These are phyloP conservation scores for Sporisorium sorghi DNA, from an alignment of 1,284 basidiomycete genomes.

Conservation along the genomic window DNA sequence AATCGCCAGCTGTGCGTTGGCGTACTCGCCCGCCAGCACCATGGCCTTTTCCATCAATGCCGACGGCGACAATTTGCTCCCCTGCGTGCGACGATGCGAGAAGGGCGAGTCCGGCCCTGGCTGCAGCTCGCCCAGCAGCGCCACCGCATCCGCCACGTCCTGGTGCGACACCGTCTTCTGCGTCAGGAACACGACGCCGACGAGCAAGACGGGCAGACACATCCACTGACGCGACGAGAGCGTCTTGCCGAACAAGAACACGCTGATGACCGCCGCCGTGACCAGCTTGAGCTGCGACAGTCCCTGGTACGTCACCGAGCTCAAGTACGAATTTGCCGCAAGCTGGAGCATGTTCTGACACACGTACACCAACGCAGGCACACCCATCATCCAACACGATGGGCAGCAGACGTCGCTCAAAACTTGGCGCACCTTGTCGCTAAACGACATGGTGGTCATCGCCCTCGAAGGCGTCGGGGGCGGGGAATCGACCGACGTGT, in stretches of 20 bases:
- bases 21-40: slow-evolving; percentile 6
- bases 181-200: slow-evolving; percentile 24
- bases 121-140: neutral
- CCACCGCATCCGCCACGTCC: slow-evolving; percentile 12
- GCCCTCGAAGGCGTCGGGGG: neutral
- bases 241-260: slow-evolving; percentile 24
- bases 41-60: slow-evolving; percentile 11
- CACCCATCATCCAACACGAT: slow-evolving; percentile 40
- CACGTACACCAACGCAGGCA: slow-evolving; percentile 42
- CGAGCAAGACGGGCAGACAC: slow-evolving; percentile 27
- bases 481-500: neutral
- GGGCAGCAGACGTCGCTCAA: slow-evolving; percentile 30
- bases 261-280: slow-evolving; percentile 41
- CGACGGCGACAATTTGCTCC: neutral
- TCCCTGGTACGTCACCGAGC: slow-evolving; percentile 37
- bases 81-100: neutral
- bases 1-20: slow-evolving; percentile 11
- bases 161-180: slow-evolving; percentile 10
- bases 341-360: slow-evolving; percentile 48
- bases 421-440: neutral
- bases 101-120: slow-evolving; percentile 19
- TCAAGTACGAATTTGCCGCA: slow-evolving; percentile 34
- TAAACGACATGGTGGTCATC: neutral
- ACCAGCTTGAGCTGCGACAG: slow-evolving; percentile 48
- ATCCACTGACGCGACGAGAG: slow-evolving; percentile 33